A percentile compares a stretch with the other conserved stretches of the same genome.
Conservation (phyloP, 2,329 filamentous ascomycete species). For the Saccharata proteae region DNA sequence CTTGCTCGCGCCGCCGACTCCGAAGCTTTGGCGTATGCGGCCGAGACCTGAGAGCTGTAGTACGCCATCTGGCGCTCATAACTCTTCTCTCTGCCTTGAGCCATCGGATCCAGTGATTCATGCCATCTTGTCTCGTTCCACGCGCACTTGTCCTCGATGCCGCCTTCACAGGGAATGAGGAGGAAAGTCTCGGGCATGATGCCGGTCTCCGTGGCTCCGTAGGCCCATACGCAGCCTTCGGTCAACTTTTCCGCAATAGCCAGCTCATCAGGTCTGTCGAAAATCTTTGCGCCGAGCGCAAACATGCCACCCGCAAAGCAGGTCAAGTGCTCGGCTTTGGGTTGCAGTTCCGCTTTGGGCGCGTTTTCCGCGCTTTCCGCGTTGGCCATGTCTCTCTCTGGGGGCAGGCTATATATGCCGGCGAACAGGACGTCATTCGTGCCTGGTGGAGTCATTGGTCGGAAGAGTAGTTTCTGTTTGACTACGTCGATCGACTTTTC, state of each 20-base stretch:
- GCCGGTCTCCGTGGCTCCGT: slow-evolving; percentile 43
- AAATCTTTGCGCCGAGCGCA: slow-evolving; percentile 52
- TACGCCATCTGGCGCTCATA: slow-evolving; percentile 21
- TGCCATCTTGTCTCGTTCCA: slow-evolving; percentile 36
- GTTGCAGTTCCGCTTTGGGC: slow-evolving; percentile 17
- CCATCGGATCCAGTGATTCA: slow-evolving; percentile 24
- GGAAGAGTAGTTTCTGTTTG: slow-evolving; percentile 34
- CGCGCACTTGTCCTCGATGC: slow-evolving; percentile 25
- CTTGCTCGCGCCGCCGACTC: slow-evolving; percentile 12
- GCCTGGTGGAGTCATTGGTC: slow-evolving; percentile 36
- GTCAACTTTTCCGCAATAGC: slow-evolving; percentile 46
- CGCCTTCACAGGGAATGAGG: slow-evolving; percentile 34
- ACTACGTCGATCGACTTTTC: slow-evolving; percentile 36
- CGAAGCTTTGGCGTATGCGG: slow-evolving; percentile 19
- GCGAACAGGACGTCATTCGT: slow-evolving; percentile 31
- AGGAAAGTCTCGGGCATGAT: slow-evolving; percentile 51
- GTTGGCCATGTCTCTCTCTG: neutral
- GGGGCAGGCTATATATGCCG: slow-evolving; percentile 9
- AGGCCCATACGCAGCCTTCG: slow-evolving; percentile 52
- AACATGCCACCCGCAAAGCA: slow-evolving; percentile 65
- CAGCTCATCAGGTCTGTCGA: slow-evolving; percentile 42
- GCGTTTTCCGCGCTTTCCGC: neutral
- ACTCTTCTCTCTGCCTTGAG: slow-evolving; percentile 16
- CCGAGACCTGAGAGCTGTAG: slow-evolving; percentile 21
- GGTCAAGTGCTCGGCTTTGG: slow-evolving; percentile 47